Base-by-base conservation (phyloP, 225 moss, liverwort and hornwort species). In the Sphagnum contortum region DNA sequence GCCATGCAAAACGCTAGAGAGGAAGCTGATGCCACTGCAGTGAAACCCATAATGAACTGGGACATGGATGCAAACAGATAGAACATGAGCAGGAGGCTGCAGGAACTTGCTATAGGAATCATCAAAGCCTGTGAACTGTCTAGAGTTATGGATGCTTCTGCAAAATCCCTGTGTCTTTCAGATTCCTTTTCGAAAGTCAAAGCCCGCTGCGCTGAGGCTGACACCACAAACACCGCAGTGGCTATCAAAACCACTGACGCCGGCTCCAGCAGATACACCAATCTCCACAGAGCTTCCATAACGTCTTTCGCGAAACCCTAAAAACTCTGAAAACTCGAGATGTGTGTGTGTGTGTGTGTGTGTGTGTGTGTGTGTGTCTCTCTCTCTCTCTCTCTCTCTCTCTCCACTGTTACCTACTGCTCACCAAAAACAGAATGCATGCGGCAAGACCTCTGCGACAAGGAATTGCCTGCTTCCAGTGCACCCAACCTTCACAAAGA, bases 11-110 rank as follows among this genome's bases (percentile, higher is more conserved):
- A 94, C n/a, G 80, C 91, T 57, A 94, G 71, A 3, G 91, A 85
- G 0, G 89, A 77, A 0, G 79, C 77, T 8, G 94, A 87, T 10
- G 91, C 75, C 47, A 89, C 70, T 48, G 89, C 59, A 9, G 89
- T 80, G 67, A 94, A 89, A 47, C 78, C 89, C 70, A 89, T 91
- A 53, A 94, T 81, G n/a, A 94, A 79, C 77, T 91, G 89, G 1
- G 94, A 91, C 69, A 94, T 69, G 2, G 94, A 94, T 3, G 91
- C 81, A 68, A 94, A 94, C 49, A 94, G 83, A 73, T 91, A 94
- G 83, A 91, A 94, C 94, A 94, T 94, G 69, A 94, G 77, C 70
- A 94, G 76, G 60, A 94, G 74, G 63, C 89, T 91, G 71, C 91
- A 91, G 48, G 94, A 94, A 76, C 91, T 89, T 53, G 94, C 87